Evolutionary conservation across 2,329 filamentous ascomycete genomes (phyloP).

Genomic region (Arachnomyces sp.): DNA sequence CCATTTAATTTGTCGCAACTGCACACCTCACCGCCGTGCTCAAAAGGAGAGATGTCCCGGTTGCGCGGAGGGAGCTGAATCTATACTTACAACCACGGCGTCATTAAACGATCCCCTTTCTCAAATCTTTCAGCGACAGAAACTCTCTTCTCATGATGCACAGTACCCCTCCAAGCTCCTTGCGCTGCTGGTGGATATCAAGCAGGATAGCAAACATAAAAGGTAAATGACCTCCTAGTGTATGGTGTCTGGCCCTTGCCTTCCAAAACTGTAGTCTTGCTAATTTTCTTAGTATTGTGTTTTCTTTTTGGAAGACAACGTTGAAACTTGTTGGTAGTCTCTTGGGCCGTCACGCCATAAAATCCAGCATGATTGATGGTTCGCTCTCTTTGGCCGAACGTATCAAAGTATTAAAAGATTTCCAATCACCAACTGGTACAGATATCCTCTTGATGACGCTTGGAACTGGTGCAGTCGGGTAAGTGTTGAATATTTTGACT

Average conservation of each 20-base stretch:
- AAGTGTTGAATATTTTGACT: constrained; percentile 6
- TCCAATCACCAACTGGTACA: too few relatives aligned
- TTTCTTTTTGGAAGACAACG: background rate
- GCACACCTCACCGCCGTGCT: too few relatives aligned
- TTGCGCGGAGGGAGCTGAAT: too few relatives aligned
- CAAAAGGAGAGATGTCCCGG: too few relatives aligned
- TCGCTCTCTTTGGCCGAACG: constrained; percentile 29
- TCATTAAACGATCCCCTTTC: background rate
- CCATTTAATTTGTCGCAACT: too few relatives aligned
- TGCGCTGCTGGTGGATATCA: background rate
- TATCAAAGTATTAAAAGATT: constrained; percentile 33
- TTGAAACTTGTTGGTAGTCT: background rate
- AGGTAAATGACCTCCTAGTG: too few relatives aligned
- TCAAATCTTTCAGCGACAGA: too few relatives aligned
- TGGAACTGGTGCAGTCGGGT: constrained; percentile 47
- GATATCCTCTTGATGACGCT: constrained; percentile 51
- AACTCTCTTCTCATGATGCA: background rate
- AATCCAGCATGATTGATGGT: constrained; percentile 41
- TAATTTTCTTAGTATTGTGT: background rate
- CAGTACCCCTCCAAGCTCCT: background rate
- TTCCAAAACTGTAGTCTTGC: too few relatives aligned
- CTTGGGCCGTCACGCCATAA: too few relatives aligned
- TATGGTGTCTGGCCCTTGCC: too few relatives aligned
- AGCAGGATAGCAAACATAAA: background rate
- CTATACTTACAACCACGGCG: too few relatives aligned